Base-by-base conservation (phyloP, 495 filamentous ascomycete genomes). In the Penicillium waksmanii region DNA sequence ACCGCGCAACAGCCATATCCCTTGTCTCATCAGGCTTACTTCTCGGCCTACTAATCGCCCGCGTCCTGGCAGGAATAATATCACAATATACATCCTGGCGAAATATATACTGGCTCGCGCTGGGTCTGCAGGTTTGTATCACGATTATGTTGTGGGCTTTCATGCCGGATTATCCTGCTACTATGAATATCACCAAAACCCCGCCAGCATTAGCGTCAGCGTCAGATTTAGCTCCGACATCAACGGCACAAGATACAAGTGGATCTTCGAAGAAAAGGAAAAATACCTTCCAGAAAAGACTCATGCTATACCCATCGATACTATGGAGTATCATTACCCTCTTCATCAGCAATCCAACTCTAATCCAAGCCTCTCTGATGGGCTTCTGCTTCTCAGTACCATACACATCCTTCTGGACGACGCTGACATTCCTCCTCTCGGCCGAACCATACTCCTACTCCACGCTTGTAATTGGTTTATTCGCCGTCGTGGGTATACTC, bases 1-100 rank as follows among this genome's bases (percentile, higher is more conserved):
- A 46, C 17, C 42, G 42, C 42, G 42, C 42, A 46, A 46, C 17
- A 19, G 42, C 42, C 42, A 46, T 46, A 9, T 46, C 42, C 42
- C 42, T 46, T 17, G 42, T 46, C 42, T 46, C 42, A 17, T 46
- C 42, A 19, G 42, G 42, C 17, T 13, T 46, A 7, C 18, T 46
- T 5, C 42, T 46, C 8, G 42, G 42, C 17, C 42, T 38, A 12
- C 36, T 38, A 38, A 38, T 46, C 42, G 42, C 17, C 42, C n/a
- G 17, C n/a, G 42, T 46, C 5, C 9, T 46, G 1, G 42, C 42
- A 46, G 42, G 42, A 10, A 46, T 46, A 46, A 13, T 46, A 9
- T 46, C 42, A n/a, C n/a, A 46, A 19, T 46, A 19, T 4, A 46
- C 42, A n/a, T 21, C 42, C 42, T 46, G 42, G 42, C 6, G 42